These are phyloP conservation scores for Candida oleophila DNA, from an alignment of 805 yeast genomes.

Conservation along the genomic window DNA sequence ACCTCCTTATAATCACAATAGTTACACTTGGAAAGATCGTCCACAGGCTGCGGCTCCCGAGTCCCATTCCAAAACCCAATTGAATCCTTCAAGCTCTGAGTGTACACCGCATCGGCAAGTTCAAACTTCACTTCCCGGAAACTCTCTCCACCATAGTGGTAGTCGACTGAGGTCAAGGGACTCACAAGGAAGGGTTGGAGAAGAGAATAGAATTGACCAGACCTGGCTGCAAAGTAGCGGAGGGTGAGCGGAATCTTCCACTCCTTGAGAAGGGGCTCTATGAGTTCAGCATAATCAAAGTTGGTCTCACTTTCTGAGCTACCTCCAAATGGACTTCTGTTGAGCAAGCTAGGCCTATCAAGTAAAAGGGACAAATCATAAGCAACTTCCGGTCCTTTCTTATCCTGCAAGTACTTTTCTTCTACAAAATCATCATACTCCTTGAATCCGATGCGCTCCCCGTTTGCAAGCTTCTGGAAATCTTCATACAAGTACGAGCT, in stretches of 20 bases:
- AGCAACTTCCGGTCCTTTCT: neutral
- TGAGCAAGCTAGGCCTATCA: no score
- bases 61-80: slow-evolving; percentile 59
- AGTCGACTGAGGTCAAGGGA: slow-evolving; percentile 19
- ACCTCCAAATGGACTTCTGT: no score
- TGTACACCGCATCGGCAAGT: slow-evolving; percentile 32
- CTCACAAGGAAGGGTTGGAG: slow-evolving; percentile 35
- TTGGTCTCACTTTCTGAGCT: no score
- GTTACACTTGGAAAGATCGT: slow-evolving; percentile 45
- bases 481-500: slow-evolving; percentile 39
- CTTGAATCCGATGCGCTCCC: slow-evolving; percentile 41
- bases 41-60: slow-evolving; percentile 47
- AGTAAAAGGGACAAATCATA: slow-evolving; percentile 7
- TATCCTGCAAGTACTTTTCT: neutral
- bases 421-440: slow-evolving; percentile 32
- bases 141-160: slow-evolving; percentile 33
- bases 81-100: slow-evolving; percentile 28
- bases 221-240: slow-evolving; percentile 53
- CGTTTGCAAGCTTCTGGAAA: slow-evolving; percentile 44
- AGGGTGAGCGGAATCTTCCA: slow-evolving; percentile 61
- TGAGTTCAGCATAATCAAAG: slow-evolving; percentile 8
- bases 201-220: slow-evolving; percentile 45
- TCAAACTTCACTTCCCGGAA: slow-evolving; percentile 41
- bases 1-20: slow-evolving; percentile 50
- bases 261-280: slow-evolving; percentile 24